Evolutionary conservation across 1,284 basidiomycete genomes (phyloP), one percentile per base, ranked within the genome.

Genomic region (Microbotryum silenes-acaulis): DNA sequence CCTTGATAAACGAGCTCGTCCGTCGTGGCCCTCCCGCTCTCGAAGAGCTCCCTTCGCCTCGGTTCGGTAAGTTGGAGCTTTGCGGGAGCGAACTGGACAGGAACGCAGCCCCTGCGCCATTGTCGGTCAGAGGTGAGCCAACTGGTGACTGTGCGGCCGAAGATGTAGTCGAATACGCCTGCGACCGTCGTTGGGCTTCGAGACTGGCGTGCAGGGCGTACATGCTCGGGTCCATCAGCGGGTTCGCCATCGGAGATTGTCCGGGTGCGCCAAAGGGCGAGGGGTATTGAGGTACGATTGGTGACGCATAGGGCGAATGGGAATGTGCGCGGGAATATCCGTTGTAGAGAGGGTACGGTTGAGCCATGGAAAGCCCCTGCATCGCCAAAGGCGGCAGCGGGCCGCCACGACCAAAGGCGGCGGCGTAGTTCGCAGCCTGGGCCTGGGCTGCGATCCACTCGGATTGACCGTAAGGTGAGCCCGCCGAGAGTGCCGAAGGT

Each of bases 121-220:
- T 42, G 37, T 42, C 37, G 37, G 37, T 12, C 16, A 42, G 12
- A 5, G 37, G 37, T 42, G 37, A 42, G 3, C 37, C 44, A 16
- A 56, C 47, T 31, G 54, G 46, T 20, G 18, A 31, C 25, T 56
- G 49, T n/a, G 33, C 55, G 25, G 62, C 42, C n/a, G 56, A 37
- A 14, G 59, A 52, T 16, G 31, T 33, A 25, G 51, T 27, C 51
- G 37, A 42, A 42, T 42, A 42, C 16, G 37, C 37, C 37, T 42
- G 37, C 6, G 37, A 42, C 16, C 37, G 37, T 6, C 47, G 33
- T 33, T 67, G 65, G n/a, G 63, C 57, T 25, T 65, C 61, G 51
- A 64, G 56, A n/a, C 59, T 62, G 44, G 53, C 53, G 29, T 67
- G 66, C 18, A 67, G 51, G 8, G 56, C 58, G 49, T 60, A 57